Evolutionary conservation across 2,329 filamentous ascomycete species (phyloP), one percentile per base, ranked within the genome.

Genomic region (Microcera coccophila): DNA sequence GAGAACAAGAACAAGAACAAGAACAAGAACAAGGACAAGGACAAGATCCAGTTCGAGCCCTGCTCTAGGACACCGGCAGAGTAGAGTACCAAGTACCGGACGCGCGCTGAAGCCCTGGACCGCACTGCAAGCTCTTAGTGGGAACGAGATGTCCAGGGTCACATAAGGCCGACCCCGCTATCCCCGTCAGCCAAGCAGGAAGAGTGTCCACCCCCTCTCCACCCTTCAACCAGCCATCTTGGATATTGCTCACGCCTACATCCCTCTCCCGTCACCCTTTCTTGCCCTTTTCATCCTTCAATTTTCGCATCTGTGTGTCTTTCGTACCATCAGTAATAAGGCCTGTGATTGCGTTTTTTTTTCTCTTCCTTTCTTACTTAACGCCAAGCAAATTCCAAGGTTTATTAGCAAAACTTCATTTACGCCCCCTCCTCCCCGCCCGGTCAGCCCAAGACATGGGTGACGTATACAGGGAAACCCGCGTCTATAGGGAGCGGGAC

Each of bases 401-500:
- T n/a, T n/a, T n/a, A n/a, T n/a, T n/a, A n/a, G n/a, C n/a, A n/a
- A n/a, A 12, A 26, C 7, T 26, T 26, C 22, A 26, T 26, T 26
- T 12, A 7, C 22, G 12, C 22, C n/a, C n/a, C 48, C 51, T 43
- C 47, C 36, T 19, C 29, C 34, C 29, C 22, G 39, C 37, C 46
- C 40, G 31, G 45, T 40, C 44, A 52, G 41, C 50, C 55, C 41
- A 53, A 54, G 54, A 52, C 51, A 66, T 66, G 63, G 61, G 60
- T 57, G 63, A 66, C 57, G 45, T 52, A 45, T 58, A 61, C 41
- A 50, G 49, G 50, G 58, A 63, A 44, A 53, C 62, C 47, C 61
- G 63, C 47, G 55, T 58, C 47, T 66, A 64, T 49, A 63, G 65
- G 28, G 62, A 63, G 38, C 63, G 65, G 26, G 62, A 63, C 37